A percentile compares a stretch with the other conserved stretches of the same genome.
Conservation (phyloP, 2,329 filamentous ascomycete genomes). For the Berkeleyomyces rouxiae region DNA sequence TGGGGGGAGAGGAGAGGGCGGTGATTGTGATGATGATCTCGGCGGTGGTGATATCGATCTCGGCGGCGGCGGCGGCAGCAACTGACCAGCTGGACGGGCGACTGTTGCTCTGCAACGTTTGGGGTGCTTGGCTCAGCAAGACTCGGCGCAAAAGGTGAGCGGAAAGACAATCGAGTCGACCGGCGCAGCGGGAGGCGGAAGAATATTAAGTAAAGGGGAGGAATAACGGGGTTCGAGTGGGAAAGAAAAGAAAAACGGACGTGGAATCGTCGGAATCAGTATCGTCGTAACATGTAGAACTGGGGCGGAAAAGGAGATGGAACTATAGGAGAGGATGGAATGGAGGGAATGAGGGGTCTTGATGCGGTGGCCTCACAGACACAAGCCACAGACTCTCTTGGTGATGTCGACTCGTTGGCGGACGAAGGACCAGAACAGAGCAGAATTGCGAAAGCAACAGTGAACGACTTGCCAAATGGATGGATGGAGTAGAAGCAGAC, state of each 20-base stretch:
- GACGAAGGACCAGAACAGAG: slow-evolving; percentile 5
- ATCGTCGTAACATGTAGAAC: slow-evolving; percentile 12
- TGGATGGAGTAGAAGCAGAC: slow-evolving; percentile 1
- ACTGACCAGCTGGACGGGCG: not conserved
- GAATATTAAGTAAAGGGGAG: not conserved
- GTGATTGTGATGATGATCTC: not conserved
- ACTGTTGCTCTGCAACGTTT: not conserved
- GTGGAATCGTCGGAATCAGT: not conserved
- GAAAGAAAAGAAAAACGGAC: slow-evolving; percentile 10
- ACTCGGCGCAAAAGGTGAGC: not conserved
- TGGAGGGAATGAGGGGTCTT: no score
- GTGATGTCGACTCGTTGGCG: not conserved
- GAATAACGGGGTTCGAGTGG: not conserved
- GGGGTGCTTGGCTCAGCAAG: not conserved
- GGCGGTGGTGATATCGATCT: not conserved
- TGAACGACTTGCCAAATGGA: not conserved
- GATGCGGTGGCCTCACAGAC: not conserved
- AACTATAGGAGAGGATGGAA: not conserved
- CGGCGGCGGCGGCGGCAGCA: not conserved
- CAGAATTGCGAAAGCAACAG: not conserved
- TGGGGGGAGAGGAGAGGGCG: not conserved
- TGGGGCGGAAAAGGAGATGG: slow-evolving; percentile 5
- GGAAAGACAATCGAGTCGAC: not conserved
- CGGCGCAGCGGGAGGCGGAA: not conserved
- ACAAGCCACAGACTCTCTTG: not conserved